Conservation (phyloP, 2,329 filamentous ascomycete genomes). For the Neophaeococcomyces aloes region DNA sequence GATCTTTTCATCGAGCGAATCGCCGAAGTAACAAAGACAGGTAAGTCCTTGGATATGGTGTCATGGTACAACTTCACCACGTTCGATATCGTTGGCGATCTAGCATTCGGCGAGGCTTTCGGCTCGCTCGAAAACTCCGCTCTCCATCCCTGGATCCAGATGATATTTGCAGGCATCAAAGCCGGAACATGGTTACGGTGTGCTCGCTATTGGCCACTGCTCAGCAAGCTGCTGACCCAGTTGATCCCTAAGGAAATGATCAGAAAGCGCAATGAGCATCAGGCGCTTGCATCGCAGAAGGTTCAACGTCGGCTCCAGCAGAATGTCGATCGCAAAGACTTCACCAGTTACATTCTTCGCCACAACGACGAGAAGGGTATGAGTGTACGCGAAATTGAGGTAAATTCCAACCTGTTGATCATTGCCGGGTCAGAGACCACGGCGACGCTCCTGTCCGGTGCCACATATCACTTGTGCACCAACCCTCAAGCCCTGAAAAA, state of each 20-base stretch:
- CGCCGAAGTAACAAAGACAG: constrained; percentile 8
- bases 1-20: constrained; percentile 22
- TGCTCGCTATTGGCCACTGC: neutral
- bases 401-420: constrained; percentile 23
- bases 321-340: too few species aligned
- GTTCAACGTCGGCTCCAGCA: too few species aligned
- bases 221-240: neutral
- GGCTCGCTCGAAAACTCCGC: constrained; percentile 14
- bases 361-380: neutral
- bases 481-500: constrained; percentile 29
- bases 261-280: neutral
- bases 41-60: constrained; percentile 12
- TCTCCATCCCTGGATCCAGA: constrained; percentile 23
- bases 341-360: too few species aligned
- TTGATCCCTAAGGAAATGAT: neutral
- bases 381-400: neutral
- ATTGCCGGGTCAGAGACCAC: constrained; percentile 44
- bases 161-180: constrained; percentile 11
- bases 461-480: constrained; percentile 32
- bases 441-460: constrained; percentile 35
- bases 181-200: neutral
- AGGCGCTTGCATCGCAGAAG: too few species aligned
- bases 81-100: constrained; percentile 22
- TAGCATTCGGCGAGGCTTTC: constrained; percentile 21
- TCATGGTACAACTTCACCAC: constrained; percentile 21